A percentile compares a stretch with the other conserved stretches of the same genome.
Conservation (phyloP, 768 basidiomycete species). For the Cystofilobasidium macerans region DNA sequence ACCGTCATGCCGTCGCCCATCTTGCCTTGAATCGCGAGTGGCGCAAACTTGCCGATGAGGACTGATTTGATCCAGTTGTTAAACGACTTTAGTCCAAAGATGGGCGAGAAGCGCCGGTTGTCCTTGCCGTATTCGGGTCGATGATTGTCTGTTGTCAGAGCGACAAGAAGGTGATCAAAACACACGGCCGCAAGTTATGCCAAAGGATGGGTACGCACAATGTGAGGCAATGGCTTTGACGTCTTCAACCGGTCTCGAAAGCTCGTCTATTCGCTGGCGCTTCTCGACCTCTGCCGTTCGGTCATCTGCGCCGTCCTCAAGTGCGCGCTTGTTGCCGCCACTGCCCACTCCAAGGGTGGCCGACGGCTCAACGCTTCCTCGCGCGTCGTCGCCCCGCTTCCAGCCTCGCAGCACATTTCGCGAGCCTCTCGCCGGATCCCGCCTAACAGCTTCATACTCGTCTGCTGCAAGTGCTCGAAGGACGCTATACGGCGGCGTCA, state of each 20-base stretch:
- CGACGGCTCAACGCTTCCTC: no score
- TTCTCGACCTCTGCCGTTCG: not conserved
- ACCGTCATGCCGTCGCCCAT: not conserved
- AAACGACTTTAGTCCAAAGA: slow-evolving; percentile 91
- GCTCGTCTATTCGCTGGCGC: not conserved
- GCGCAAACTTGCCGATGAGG: slow-evolving; percentile 78
- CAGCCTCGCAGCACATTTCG: not conserved
- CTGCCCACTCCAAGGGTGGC: no score
- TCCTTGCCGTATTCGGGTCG: slow-evolving; percentile 82
- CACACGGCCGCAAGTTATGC: not conserved
- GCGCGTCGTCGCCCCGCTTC: not conserved
- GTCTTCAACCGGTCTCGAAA: not conserved
- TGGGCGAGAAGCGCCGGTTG: slow-evolving; percentile 76
- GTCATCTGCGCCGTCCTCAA: not conserved
- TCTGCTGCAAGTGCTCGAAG: not conserved
- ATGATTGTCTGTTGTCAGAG: slow-evolving; percentile 73
- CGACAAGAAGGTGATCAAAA: no score
- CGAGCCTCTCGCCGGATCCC: not conserved
- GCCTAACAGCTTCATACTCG: not conserved
- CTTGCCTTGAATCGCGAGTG: slow-evolving; percentile 44
- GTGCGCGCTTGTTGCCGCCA: not conserved
- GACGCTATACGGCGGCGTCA: not conserved
- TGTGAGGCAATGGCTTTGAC: not conserved
- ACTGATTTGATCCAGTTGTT: slow-evolving; percentile 99
- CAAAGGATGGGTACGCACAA: not conserved